A percentile compares a stretch with the other conserved stretches of the same genome.
Conservation (phyloP, 2,329 filamentous ascomycete species). For the Aspergillus phoenicis region DNA sequence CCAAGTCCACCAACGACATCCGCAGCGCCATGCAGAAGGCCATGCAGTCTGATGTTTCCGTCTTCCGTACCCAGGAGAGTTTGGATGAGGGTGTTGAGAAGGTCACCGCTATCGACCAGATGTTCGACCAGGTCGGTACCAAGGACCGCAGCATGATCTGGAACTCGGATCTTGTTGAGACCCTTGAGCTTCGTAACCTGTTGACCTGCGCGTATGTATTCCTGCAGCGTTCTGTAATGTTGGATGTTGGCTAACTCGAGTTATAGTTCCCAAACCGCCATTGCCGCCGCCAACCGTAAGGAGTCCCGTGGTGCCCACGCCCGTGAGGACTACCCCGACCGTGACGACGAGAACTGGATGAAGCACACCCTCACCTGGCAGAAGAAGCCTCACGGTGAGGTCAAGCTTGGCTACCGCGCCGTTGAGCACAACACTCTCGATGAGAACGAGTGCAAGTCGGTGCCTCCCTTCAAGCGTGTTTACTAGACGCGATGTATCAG, state of each 20-base stretch:
- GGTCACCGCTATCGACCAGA: conserved; percentile 80
- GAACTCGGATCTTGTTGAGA: conserved; percentile 97
- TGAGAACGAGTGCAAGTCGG: conserved; percentile 92
- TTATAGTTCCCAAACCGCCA: conserved; percentile 80
- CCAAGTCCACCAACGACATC: conserved; percentile 86
- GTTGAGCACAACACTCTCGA: conserved; percentile 85
- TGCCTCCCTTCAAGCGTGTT: conserved; percentile 86
- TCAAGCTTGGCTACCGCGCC: conserved; percentile 81
- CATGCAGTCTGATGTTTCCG: conserved; percentile 96
- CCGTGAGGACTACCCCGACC: conserved; percentile 92
- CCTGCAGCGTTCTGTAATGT: not conserved
- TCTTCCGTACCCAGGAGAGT: conserved; percentile 92
- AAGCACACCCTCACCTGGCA: conserved; percentile 98
- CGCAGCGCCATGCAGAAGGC: conserved; percentile 93
- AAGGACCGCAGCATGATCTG: conserved; percentile 99
- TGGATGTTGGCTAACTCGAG: conserved; percentile 12
- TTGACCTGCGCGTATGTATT: conserved; percentile 87
- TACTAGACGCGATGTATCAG: conserved; percentile 43
- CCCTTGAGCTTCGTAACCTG: conserved; percentile 90
- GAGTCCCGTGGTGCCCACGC: conserved; percentile 97
- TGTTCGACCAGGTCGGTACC: conserved; percentile 82
- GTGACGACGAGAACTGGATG: conserved; percentile 97
- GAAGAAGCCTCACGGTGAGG: conserved; percentile 84
- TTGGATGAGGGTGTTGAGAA: conserved; percentile 90
- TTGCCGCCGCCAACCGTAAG: conserved; percentile 88